phyloP scores from a whole-genome alignment of 75 land plant species.

The Chamaecyparis obtusa region DNA sequence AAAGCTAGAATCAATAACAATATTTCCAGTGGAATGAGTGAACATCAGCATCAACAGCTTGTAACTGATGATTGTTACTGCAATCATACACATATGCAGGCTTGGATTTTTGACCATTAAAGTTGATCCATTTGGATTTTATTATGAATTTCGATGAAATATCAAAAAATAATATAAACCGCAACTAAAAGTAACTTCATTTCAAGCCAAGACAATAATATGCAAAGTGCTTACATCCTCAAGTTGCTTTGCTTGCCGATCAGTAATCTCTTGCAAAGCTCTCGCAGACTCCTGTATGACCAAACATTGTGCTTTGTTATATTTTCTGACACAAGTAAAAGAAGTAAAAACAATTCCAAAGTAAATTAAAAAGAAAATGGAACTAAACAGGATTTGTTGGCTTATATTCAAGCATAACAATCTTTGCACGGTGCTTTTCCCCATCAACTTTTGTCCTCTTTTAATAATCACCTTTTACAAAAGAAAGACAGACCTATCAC shows the following conservation, averaged over 20 bases:
- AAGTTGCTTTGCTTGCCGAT: slow-evolving; percentile 31
- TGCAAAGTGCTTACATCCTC: slow-evolving; percentile 27
- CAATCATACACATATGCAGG: background rate
- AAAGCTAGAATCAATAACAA: background rate
- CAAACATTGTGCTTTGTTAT: background rate
- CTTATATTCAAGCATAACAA: background rate
- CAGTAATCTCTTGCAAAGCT: slow-evolving; percentile 32
- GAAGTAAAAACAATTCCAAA: background rate
- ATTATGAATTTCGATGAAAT: background rate
- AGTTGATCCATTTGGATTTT: background rate
- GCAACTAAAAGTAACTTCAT: background rate
- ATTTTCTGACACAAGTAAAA: background rate
- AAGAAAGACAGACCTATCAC: background rate
- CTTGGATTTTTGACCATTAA: background rate
- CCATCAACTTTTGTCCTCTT: background rate
- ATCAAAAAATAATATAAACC: background rate
- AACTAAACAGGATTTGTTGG: background rate
- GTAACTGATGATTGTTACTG: slow-evolving; percentile 2
- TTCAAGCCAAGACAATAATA: background rate
- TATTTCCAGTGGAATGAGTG: too few species aligned
- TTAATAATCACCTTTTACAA: background rate
- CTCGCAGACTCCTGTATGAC: slow-evolving; percentile 22
- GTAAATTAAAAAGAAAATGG: background rate
- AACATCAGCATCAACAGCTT: background rate
- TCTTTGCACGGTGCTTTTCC: background rate